These are phyloP conservation scores for Thielaviopsis euricoi DNA, from an alignment of 2,329 filamentous ascomycete species.

Conservation along the genomic window DNA sequence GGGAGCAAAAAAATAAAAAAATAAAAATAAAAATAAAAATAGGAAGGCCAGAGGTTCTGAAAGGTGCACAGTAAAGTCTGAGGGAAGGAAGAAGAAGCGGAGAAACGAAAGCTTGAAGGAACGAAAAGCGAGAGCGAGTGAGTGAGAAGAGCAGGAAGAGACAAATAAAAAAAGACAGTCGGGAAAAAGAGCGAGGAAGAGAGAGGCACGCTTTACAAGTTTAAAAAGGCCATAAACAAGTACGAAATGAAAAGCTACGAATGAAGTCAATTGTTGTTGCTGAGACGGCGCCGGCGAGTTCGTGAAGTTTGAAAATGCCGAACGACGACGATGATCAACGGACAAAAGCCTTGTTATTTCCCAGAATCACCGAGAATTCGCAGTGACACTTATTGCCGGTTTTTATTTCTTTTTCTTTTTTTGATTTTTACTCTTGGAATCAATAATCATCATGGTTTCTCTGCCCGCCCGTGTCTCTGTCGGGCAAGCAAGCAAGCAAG, in stretches of 20 bases:
- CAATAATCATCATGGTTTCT: no score
- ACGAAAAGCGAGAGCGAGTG: background rate
- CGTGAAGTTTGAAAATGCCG: background rate
- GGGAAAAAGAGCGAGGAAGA: no score
- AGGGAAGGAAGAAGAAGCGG: conserved; percentile 4
- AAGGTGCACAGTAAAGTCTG: background rate
- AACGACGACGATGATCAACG: background rate
- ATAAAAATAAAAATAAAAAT: background rate
- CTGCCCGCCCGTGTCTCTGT: no score
- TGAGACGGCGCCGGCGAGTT: no score
- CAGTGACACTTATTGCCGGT: background rate
- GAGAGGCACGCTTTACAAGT: no score
- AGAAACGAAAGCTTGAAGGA: conserved; percentile 8
- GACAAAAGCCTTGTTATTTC: background rate
- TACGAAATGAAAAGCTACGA: background rate
- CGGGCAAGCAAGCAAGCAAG: no score
- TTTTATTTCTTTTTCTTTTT: background rate
- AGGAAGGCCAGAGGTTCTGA: background rate
- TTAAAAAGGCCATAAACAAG: background rate
- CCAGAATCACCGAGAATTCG: background rate
- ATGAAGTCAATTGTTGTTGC: no score
- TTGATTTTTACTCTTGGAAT: no score
- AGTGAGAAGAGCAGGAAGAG: no score
- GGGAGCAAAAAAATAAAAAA: conserved; percentile 2
- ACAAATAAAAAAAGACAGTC: no score